These are phyloP conservation scores for Aegilops umbellulata DNA, from an alignment of 176 grass and related monocot species.

Conservation along the genomic window DNA sequence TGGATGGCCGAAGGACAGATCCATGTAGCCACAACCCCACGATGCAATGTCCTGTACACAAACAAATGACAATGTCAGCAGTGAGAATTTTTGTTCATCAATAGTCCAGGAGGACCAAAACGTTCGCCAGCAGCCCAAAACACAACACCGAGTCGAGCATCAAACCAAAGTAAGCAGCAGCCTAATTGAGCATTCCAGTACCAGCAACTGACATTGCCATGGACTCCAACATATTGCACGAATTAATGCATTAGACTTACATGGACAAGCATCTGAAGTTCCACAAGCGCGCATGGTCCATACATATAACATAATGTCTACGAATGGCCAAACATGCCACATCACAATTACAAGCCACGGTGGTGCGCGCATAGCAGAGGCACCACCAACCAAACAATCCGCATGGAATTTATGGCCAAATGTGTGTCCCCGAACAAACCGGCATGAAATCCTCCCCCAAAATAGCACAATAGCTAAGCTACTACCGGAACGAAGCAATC, in stretches of 20 bases:
- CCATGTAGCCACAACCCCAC: conserved; percentile 34
- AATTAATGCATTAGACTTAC: background rate
- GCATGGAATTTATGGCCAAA: too few relatives aligned
- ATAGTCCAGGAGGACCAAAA: background rate
- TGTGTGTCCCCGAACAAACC: too few relatives aligned
- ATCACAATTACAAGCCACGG: background rate
- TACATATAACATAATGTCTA: background rate
- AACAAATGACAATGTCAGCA: background rate
- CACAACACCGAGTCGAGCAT: background rate
- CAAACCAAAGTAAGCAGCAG: background rate
- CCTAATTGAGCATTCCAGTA: too few relatives aligned
- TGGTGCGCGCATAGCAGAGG: too few relatives aligned
- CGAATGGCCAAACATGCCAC: background rate
- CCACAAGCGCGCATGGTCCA: background rate
- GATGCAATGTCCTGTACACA: conserved; percentile 35
- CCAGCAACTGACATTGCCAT: background rate
- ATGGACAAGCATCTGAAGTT: background rate
- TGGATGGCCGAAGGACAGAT: conserved; percentile 26
- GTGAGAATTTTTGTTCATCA: background rate
- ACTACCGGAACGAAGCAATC: background rate
- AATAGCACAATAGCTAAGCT: too few relatives aligned
- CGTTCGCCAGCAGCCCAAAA: background rate
- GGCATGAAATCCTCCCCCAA: too few relatives aligned
- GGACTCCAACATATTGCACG: background rate
- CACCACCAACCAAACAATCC: background rate